Evolutionary conservation across 306 rosid genomes (phyloP), one percentile per base, ranked within the genome.

Genomic region (Datisca glomerata): DNA sequence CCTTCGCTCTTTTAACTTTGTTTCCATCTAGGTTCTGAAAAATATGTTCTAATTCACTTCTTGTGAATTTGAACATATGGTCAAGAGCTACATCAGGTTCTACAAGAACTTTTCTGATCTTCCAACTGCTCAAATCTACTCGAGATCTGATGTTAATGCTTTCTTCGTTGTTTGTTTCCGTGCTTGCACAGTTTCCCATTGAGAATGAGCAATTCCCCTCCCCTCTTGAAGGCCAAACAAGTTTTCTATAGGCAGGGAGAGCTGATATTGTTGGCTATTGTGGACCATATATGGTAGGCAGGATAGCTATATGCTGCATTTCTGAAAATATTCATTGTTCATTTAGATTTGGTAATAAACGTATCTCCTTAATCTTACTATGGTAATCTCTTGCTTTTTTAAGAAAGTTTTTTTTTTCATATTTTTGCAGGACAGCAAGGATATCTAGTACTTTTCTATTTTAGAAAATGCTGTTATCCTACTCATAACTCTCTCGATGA

Each of bases 1-100:
- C 23, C 55, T 39, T 47, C 2, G 27, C 49, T 27, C 41, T 61
- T 4, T 16, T 12, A 17, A 14, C 46, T 22, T 3, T 33, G 25
- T 50, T 29, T 7, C 15, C 10, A 11, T 27, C 33, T 12, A 61
- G 12, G 35, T 17, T 28, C 19, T 37, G 2, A 10, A 29, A 9
- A 9, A 53, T 41, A 21, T 51, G 41, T 5, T 36, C 60, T 17
- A 46, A 41, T 47, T 60, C 53, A 3, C 31, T 14, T 27, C 47
- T 41, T 1, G 27, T 37, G 57, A 59, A 49, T 41, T 59, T 49
- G 53, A 59, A 50, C 53, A 51, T 28, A 14, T 52, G 41, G 52
- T 51, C 24, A 6, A 60, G 59, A 7, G 66, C 59, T 12, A 60
- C 47, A 20, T 60, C 54, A 2, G 52, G 39, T 32, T 59, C 52